Evolutionary conservation across 2,329 filamentous ascomycete species (phyloP), one percentile per base, ranked within the genome.

Genomic region (Ophiostoma sp.): DNA sequence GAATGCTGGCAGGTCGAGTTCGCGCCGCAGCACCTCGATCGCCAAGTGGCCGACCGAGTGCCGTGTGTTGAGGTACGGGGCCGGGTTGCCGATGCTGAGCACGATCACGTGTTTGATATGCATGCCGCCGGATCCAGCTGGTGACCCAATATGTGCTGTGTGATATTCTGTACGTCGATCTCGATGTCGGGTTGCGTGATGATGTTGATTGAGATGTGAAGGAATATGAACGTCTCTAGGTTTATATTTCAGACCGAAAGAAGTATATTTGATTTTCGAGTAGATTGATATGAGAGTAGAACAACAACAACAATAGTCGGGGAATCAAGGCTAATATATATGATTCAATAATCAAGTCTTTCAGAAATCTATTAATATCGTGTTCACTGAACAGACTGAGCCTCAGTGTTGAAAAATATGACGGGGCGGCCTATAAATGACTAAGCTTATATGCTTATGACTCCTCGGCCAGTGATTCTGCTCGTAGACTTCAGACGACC

Each of bases 11-110:
- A 85, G 81, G 2, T 72, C 73, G 36, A 89, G 79, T 40, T 79
- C 76, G 16, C 79, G 81, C 27, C 83, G 81, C 8, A 94, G 79
- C 2, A 84, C 81, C 67, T 85, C 81, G 72, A 97, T 85, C 63
- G 92, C 85, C 68, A 87, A 85, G 80, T 98, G 94, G 11, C 93
- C 95, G 14, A 93, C 92, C 38, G 89, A 93, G 79, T 98, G 95
- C 7, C 94, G 87, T 27, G 91, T 96, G 71, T 89, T 84, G 72
- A 86, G 85, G 78, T 94, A 93, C 2, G 87, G 81, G 6, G 84
- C 82, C 6, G 91, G 92, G 74, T 98, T 98, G 73, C 95, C 95
- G 71, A 99, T 85, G 71, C 92, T 95, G 80, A 93, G 85, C 74
- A 98, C 83, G 68, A 98, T 86, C 73, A 96, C 86, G 52, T 83